These are phyloP conservation scores for Cutaneotrichosporon arboriforme DNA, from an alignment of 1,284 basidiomycete genomes.

Conservation along the genomic window DNA sequence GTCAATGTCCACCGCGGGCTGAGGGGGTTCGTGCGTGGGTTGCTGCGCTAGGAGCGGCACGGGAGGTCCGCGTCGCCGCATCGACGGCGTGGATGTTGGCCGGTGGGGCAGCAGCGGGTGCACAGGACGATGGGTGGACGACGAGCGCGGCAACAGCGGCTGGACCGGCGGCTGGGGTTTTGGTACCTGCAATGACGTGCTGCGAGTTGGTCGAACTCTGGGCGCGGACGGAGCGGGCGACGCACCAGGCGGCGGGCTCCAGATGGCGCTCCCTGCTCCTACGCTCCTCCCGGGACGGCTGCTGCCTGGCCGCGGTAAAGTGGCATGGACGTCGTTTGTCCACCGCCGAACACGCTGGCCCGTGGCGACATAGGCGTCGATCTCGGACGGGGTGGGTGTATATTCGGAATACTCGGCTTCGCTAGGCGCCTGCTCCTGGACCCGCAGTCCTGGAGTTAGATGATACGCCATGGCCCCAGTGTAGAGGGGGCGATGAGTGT, in stretches of 20 bases:
- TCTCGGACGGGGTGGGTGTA: slow-evolving; percentile 19
- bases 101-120: too few species aligned
- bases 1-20: not conserved
- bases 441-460: too few species aligned
- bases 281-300: not conserved
- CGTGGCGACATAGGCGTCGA: slow-evolving; percentile 12
- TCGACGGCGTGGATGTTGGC: too few species aligned
- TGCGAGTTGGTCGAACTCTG: not conserved
- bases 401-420: slow-evolving; percentile 16
- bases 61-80: not conserved
- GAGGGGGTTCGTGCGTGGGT: not conserved
- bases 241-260: not conserved
- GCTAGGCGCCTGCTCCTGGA: too few species aligned
- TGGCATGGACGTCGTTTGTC: slow-evolving; percentile 5
- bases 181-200: too few species aligned
- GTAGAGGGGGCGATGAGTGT: too few species aligned
- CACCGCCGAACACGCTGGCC: slow-evolving; percentile 13
- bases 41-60: slow-evolving; percentile 7
- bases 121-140: not conserved
- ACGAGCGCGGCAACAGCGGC: too few species aligned
- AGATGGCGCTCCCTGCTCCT: not conserved
- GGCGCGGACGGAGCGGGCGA: not conserved
- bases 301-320: not conserved
- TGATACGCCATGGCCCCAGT: too few species aligned
- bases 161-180: too few species aligned